Evolutionary conservation across 2,329 filamentous ascomycete species (phyloP).

Genomic region (Clonostachys solani): DNA sequence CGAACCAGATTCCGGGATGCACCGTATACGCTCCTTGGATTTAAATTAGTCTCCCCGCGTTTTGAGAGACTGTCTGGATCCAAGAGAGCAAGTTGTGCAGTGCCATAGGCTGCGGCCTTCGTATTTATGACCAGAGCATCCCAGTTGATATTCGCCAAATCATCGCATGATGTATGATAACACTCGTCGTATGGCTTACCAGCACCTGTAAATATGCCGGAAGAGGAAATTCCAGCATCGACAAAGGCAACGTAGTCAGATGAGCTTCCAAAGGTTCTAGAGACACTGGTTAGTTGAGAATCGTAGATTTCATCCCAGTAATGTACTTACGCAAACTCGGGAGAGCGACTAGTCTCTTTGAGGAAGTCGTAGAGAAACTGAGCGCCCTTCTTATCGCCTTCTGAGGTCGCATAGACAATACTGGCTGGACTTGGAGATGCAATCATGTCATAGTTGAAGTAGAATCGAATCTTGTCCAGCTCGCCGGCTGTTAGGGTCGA

Average conservation of each 20-base stretch:
- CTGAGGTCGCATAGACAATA: constrained; percentile 21
- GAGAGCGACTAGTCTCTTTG: constrained; percentile 14
- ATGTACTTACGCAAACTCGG: constrained; percentile 8
- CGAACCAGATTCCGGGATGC: constrained; percentile 5
- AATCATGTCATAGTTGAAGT: constrained; percentile 65
- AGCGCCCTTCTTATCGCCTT: constrained; percentile 22
- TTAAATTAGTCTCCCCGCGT: constrained; percentile 12
- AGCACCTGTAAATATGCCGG: constrained; percentile 29
- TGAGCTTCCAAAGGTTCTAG: constrained; percentile 19
- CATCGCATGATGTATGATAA: constrained; percentile 35
- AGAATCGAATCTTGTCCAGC: constrained; percentile 51
- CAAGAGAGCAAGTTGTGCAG: constrained; percentile 1
- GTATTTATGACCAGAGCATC: constrained; percentile 31
- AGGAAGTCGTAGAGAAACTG: constrained; percentile 21
- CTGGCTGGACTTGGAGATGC: constrained; percentile 21
- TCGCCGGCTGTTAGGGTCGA: constrained; percentile 16
- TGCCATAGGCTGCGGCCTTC: constrained; percentile 35
- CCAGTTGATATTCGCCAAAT: constrained; percentile 32
- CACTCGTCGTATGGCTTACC: constrained; percentile 21
- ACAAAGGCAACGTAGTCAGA: constrained; percentile 32
- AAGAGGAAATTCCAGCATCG: constrained; percentile 25
- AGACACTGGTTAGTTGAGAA: no score
- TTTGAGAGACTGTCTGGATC: constrained; percentile 3
- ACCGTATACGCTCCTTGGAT: constrained; percentile 8
- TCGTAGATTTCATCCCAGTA: background rate